Conservation (phyloP, 345 rosid species). For the Anacardium occidentale region DNA sequence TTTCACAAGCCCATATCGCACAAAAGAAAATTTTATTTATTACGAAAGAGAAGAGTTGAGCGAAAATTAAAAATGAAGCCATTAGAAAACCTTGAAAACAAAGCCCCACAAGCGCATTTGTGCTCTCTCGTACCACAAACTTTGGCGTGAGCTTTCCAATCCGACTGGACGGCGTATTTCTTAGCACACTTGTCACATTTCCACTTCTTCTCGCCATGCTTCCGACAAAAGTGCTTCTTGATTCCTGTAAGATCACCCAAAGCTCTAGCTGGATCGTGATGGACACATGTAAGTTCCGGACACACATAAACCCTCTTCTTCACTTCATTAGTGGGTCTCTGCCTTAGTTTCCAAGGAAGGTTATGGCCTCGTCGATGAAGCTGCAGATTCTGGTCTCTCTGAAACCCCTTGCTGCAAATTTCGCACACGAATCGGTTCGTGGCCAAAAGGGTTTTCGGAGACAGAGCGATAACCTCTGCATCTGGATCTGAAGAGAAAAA, state of each 20-base stretch:
- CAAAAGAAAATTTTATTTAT: conserved; percentile 9
- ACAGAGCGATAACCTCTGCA: conserved; percentile 92
- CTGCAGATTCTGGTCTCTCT: conserved; percentile 93
- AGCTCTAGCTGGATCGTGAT: conserved; percentile 87
- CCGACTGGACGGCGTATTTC: conserved; percentile 94
- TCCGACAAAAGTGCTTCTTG: conserved; percentile 95
- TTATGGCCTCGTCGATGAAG: conserved; percentile 96
- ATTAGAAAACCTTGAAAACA: conserved; percentile 67
- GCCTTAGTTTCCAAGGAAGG: conserved; percentile 88
- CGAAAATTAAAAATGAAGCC: conserved; percentile 2
- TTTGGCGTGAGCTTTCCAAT: conserved; percentile 97
- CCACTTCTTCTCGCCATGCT: conserved; percentile 97
- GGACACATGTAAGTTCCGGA: conserved; percentile 77
- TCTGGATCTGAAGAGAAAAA: conserved; percentile 65
- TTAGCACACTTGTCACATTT: conserved; percentile 94
- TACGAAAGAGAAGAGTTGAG: not conserved
- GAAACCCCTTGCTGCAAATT: conserved; percentile 95
- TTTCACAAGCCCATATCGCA: not conserved
- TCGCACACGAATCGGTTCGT: conserved; percentile 93
- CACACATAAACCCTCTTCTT: conserved; percentile 91
- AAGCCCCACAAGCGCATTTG: conserved; percentile 86
- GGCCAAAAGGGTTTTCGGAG: conserved; percentile 82
- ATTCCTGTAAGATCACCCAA: conserved; percentile 95
- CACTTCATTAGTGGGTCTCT: conserved; percentile 85
- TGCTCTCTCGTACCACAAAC: conserved; percentile 94